Base-by-base conservation (phyloP, 371 early-diverging fungal genomes). In the Blakeslea trispora region DNA sequence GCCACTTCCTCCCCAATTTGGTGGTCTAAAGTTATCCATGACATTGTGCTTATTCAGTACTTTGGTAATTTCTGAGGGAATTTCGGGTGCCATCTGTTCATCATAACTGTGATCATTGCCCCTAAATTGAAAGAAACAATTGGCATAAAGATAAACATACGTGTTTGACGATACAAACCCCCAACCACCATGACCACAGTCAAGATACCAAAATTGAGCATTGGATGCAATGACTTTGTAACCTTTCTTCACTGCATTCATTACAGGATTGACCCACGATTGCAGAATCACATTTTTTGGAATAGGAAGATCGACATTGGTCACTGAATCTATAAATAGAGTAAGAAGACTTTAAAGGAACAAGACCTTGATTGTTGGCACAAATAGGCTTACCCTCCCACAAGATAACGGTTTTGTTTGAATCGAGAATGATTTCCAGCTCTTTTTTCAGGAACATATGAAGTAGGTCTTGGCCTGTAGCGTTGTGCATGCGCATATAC, bases 111-210 rank as follows among this genome's bases (percentile, higher is more conserved):
- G 69, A 55, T 79, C 71, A 28, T 75, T 76, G 0, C 74, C 76
- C 14, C 54, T 54, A 49, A 28, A 28, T 28, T 17, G n/a, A 13
- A 17, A 34, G 15, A 47, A 17, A 32, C 9, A 31, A 15, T 5
- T 17, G 3, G 5, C 23, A 9, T 1, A 11, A 4, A 22, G 4
- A 2, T 4, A 21, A 5, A 21, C 19, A n/a, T 4, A 7, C n/a
- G n/a, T n/a, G n/a, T n/a, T n/a, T n/a, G n/a, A n/a, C n/a, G n/a
- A n/a, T 23, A 34, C 59, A 53, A 65, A 73, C 74, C 64, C 46
- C 83, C 83, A 85, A 21, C 79, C 84, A 31, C 89, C 87, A 45
- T 81, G 76, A 23, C 89, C 87, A 63, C 87, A 88, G 57, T 88
- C 89, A 6, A 88, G 68, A 61, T 88, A 88, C 79, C 84, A 87